These are phyloP conservation scores for Chondrostereum purpureum DNA, from an alignment of 1,284 basidiomycete species.

Conservation along the genomic window DNA sequence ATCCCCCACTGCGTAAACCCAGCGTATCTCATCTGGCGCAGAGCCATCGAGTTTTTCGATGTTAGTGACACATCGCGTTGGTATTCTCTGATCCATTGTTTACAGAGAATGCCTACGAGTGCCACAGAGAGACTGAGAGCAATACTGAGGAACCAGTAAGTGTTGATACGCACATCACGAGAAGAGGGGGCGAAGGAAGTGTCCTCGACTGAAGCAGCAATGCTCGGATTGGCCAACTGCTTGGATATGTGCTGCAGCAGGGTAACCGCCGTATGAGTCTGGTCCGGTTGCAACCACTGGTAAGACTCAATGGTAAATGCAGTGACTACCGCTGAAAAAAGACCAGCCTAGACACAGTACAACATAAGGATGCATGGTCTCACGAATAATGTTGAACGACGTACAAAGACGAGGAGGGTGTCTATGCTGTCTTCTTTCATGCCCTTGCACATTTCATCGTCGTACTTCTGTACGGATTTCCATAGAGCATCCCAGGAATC, in stretches of 20 bases:
- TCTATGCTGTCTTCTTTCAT: no score
- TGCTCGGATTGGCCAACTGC: not conserved
- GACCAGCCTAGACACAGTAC: constrained; percentile 1
- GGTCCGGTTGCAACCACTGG: not conserved
- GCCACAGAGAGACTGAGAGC: not conserved
- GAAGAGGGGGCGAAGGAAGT: not conserved
- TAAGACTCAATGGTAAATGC: constrained; percentile 2
- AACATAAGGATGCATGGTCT: not conserved
- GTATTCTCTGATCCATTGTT: not conserved
- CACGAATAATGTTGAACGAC: not conserved
- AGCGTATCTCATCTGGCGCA: not conserved
- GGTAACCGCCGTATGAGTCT: not conserved
- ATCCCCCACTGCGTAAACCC: constrained; percentile 15
- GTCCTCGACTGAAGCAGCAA: not conserved
- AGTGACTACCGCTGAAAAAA: constrained; percentile 3
- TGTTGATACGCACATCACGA: not conserved
- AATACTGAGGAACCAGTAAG: not conserved
- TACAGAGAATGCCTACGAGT: not conserved
- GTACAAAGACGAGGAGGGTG: constrained; percentile 5
- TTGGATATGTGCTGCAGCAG: not conserved
- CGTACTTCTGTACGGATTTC: no score
- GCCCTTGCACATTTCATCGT: no score
- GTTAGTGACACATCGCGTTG: not conserved
- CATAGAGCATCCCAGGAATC: no score
- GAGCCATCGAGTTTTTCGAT: not conserved